Evolutionary conservation across 2,329 filamentous ascomycete species (phyloP), one percentile per base, ranked within the genome.

Genomic region (Verticillium tricorpus): DNA sequence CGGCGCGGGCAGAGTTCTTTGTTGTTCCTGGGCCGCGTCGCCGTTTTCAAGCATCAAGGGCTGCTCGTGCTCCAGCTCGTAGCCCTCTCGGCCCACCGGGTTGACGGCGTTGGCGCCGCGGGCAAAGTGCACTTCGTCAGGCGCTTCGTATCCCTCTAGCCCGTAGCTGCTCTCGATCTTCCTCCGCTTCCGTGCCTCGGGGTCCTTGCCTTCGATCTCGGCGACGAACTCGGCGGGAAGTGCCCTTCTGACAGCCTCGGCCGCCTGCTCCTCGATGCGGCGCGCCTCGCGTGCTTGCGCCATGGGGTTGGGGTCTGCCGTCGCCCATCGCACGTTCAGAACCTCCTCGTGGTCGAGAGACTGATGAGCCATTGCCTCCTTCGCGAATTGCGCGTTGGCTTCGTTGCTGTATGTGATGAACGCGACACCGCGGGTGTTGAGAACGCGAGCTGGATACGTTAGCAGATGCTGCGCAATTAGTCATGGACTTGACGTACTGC

Each of bases 381-480:
- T 94, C 3, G 93, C 93, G 69, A 97, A 97, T 72, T 96, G 89
- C 22, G 52, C 55, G 69, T 95, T 96, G 52, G 91, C 89, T 72
- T 97, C 91, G 72, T 97, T 97, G 28, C 86, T 85, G 72, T 98
- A 98, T 11, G 96, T 99, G 61, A 99, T 89, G 74, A 99, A 99
- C 0, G 89, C 96, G 22, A 99, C 95, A 60, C 95, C 96, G 50
- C 94, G 81, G 1, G 87, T 89, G 62, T 96, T 97, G 15, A 99
- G 80, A 2, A 98, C 94, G 32, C 95, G 89, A 56, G 89, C 77
- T 80, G 57, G 2, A 28, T 3, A 15, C 17, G 60, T 62, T 56
- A 56, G 56, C 12, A 17, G 15, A n/a, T 59, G 9, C 11, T 17
- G 25, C 12, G 55, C 5, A 34, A 6, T 22, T n/a, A 14, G 52